Evolutionary conservation across 192 early-diverging fungal species (phyloP).

Genomic region (Umbelopsis isabellina): DNA sequence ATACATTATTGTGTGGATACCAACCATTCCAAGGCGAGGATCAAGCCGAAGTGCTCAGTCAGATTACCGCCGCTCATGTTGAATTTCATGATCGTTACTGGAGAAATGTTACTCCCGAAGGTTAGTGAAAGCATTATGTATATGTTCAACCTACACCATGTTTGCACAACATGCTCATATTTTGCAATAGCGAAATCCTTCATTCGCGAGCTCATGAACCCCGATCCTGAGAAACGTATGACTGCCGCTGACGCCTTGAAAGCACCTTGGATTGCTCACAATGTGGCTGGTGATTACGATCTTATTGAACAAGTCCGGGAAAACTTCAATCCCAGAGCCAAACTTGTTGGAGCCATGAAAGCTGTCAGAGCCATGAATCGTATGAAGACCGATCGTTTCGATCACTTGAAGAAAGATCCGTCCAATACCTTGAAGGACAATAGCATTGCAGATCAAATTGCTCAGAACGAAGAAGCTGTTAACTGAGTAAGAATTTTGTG

Average conservation of each 20-base stretch:
- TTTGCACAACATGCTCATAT: not conserved
- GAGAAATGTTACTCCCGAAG: constrained; percentile 82
- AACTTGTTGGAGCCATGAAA: constrained; percentile 64
- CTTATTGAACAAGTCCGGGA: constrained; percentile 84
- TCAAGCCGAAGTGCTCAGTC: constrained; percentile 54
- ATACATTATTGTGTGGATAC: constrained; percentile 86
- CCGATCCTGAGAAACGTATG: constrained; percentile 71
- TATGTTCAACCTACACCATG: not conserved
- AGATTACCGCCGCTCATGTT: constrained; percentile 66
- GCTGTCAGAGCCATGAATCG: constrained; percentile 66
- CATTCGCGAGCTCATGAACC: constrained; percentile 63
- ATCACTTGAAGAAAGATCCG: not conserved
- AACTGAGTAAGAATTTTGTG: not conserved
- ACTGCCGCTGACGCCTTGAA: constrained; percentile 78
- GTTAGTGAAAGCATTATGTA: constrained; percentile 46
- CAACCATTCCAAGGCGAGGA: constrained; percentile 73
- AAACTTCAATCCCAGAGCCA: constrained; percentile 68
- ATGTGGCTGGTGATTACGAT: constrained; percentile 17
- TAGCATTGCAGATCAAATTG: constrained; percentile 3
- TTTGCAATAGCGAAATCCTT: constrained; percentile 66
- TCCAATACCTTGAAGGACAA: not conserved
- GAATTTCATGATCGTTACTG: constrained; percentile 77
- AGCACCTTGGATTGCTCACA: constrained; percentile 79
- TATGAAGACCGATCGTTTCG: constrained; percentile 24
- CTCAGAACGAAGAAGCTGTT: constrained; percentile 2